phyloP scores from a whole-genome alignment of 1,139 yeast genomes.

The Scheffersomyces segobiensis region DNA sequence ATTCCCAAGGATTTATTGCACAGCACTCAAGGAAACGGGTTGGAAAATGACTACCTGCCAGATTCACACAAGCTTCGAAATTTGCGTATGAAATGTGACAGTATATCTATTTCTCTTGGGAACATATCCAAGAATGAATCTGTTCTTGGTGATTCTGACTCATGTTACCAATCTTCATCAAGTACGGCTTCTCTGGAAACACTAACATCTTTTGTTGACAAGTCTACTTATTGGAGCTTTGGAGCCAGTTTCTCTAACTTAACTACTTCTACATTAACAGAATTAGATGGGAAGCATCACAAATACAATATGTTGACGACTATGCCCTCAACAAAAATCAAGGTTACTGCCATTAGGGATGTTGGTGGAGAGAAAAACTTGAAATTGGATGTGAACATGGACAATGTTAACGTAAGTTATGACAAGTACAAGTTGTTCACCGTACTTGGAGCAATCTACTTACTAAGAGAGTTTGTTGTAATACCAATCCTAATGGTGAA shows the following conservation, averaged over 20 bases:
- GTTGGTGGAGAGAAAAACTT: conserved; percentile 23
- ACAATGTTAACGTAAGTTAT: conserved; percentile 33
- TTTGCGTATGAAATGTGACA: conserved; percentile 9
- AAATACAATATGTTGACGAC: conserved; percentile 12
- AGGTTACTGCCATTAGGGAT: conserved; percentile 14
- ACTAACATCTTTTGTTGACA: conserved; percentile 12
- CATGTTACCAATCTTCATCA: conserved; percentile 7
- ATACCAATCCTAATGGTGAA: conserved; percentile 32
- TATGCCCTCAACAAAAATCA: conserved; percentile 19
- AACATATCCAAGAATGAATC: conserved; percentile 6
- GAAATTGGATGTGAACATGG: conserved; percentile 26
- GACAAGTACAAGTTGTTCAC: conserved; percentile 55
- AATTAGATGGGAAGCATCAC: conserved; percentile 13
- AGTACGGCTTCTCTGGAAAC: conserved; percentile 26
- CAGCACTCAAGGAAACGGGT: conserved; percentile 29
- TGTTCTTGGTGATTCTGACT: background rate
- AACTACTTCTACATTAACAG: conserved; percentile 30
- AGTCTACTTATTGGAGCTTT: conserved; percentile 20
- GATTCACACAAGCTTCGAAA: conserved; percentile 42
- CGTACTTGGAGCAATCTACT: conserved; percentile 53
- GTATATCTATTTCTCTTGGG: conserved; percentile 11
- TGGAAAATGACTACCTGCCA: conserved; percentile 38
- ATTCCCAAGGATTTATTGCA: conserved; percentile 45
- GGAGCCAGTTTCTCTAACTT: conserved; percentile 13
- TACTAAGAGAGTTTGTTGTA: conserved; percentile 48